Base-by-base conservation (phyloP, 176 grass and related monocot species). In the Miscanthus lutarioriparius region DNA sequence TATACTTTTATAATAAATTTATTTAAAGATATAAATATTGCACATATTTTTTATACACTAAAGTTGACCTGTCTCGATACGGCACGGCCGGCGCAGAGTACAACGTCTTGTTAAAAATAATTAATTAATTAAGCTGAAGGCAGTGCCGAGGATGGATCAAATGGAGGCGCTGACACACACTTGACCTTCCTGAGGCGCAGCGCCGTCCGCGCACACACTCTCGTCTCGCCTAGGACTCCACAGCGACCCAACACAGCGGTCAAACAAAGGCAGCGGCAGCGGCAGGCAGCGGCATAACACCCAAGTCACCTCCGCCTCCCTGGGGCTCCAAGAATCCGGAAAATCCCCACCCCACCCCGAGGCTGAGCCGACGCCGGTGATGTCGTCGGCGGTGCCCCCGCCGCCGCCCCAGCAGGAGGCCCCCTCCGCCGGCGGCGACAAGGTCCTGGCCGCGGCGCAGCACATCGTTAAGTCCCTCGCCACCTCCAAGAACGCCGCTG, bases 381-480 rank as follows among this genome's bases (percentile, higher is more conserved):
- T 86, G 74, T 84, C 89, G 47, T 81, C 90, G 48, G 78, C 83
- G 41, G 59, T 79, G 15, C 86, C 86, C 12, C 78, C 72, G n/a
- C 76, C 77, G 45, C 39, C 89, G 36, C 56, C 56, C 9, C 56
- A 23, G 22, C 70, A 70, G 41, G 85, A 59, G 7, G 23, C 59
- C 20, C 72, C 47, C 20, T 63, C 88, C 63, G 53, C 71, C 17
- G 74, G 80, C 67, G 86, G 87, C 73, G 94, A 94, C 66, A 97
- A 97, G 80, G 94, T 97, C 63, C 91, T 97, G 80, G 92, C 94
- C 3, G 90, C 94, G 4, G 94, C 94, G 64, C 92, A 97, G 86
- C 92, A 97, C 70, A 97, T 94, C 86, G 94, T 97, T n/a, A 91
- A 90, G 86, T 92, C 90, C 43, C 94, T 97, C 69, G 94, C 91